Percentiles rank a stretch among this genome's conserved stretches.
phyloP scores from a whole-genome alignment of 2,329 filamentous ascomycete genomes.

The Paramyrothecium sp. region DNA sequence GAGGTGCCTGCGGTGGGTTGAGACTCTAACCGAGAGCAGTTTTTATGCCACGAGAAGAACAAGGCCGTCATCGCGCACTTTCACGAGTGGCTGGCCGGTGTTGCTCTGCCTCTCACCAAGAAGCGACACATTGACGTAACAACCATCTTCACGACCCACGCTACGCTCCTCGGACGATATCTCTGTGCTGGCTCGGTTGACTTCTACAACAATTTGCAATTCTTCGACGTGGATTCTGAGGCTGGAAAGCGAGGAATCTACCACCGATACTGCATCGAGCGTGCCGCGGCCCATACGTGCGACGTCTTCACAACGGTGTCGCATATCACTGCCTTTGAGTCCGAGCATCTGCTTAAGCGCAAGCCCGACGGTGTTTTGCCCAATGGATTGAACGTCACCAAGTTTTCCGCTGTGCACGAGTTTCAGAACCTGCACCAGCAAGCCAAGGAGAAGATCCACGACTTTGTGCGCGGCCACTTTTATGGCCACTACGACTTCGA shows the following conservation, averaged over 20 bases:
- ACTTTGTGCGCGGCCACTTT: conserved; percentile 97
- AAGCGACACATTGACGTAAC: conserved; percentile 94
- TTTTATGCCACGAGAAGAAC: conserved; percentile 87
- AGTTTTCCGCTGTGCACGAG: conserved; percentile 97
- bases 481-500: conserved; percentile 98
- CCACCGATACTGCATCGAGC: conserved; percentile 97
- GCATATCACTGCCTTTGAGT: conserved; percentile 97
- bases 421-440: conserved; percentile 98
- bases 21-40: conserved; percentile 50
- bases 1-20: neutral
- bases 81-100: conserved; percentile 97
- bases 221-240: conserved; percentile 94
- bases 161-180: conserved; percentile 91
- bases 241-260: conserved; percentile 98
- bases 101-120: conserved; percentile 87
- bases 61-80: conserved; percentile 96
- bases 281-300: conserved; percentile 83
- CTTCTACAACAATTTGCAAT: conserved; percentile 98
- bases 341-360: conserved; percentile 93
- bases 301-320: conserved; percentile 99
- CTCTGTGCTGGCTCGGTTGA: conserved; percentile 96
- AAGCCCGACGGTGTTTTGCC: conserved; percentile 96
- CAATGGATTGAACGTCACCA: conserved; percentile 94
- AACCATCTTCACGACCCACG: conserved; percentile 98
- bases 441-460: conserved; percentile 96